A percentile compares a stretch with the other conserved stretches of the same genome.
Conservation (phyloP, 2,329 filamentous ascomycete species). For the Pseudogymnoascus sp. region DNA sequence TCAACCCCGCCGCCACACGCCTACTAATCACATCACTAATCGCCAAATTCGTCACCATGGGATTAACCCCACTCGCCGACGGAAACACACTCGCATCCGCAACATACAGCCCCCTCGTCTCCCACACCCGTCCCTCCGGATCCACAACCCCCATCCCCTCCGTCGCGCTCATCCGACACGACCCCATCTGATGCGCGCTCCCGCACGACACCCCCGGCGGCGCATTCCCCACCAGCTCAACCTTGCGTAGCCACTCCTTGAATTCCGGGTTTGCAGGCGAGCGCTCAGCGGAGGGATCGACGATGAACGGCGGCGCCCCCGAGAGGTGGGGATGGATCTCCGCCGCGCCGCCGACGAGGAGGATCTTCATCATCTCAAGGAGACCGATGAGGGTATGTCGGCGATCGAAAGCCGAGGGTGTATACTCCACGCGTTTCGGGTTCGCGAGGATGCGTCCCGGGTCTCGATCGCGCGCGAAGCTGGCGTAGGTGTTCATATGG, state of each 20-base stretch:
- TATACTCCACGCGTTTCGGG: conserved; percentile 57
- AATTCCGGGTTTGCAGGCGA: conserved; percentile 44
- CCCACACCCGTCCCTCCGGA: conserved; percentile 56
- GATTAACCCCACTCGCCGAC: conserved; percentile 70
- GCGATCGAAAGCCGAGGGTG: conserved; percentile 64
- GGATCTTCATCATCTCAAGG: conserved; percentile 65
- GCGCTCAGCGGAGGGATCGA: not conserved
- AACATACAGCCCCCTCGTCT: conserved; percentile 56
- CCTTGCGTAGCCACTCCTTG: conserved; percentile 49
- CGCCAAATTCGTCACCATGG: conserved; percentile 72
- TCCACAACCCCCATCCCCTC: conserved; percentile 51
- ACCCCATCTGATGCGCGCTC: conserved; percentile 81
- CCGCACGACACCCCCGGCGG: conserved; percentile 48
- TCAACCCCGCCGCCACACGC: conserved; percentile 44
- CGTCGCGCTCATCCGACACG: conserved; percentile 58
- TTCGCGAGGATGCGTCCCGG: conserved; percentile 59
- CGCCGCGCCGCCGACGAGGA: conserved; percentile 67
- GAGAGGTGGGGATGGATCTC: conserved; percentile 66
- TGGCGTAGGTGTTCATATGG: conserved; percentile 65
- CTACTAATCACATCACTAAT: conserved; percentile 59
- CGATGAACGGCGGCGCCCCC: conserved; percentile 54
- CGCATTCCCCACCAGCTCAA: conserved; percentile 43
- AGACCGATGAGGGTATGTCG: conserved; percentile 66
- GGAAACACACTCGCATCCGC: conserved; percentile 72
- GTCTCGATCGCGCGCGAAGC: conserved; percentile 68